phyloP scores from a whole-genome alignment of 169 alveolate genomes.

The Plasmodium falciparum region DNA sequence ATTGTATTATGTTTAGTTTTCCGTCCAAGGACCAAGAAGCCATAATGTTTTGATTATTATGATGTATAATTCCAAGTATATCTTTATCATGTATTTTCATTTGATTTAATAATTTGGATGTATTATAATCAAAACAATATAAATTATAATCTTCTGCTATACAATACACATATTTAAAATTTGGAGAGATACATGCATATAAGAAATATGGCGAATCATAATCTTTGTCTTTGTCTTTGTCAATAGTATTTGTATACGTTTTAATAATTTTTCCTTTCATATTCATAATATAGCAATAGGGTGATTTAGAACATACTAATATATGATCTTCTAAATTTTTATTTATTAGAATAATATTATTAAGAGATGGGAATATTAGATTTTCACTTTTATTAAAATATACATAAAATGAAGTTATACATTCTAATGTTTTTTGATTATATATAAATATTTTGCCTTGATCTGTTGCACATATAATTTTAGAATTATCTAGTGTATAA shows the following conservation, averaged over 20 bases:
- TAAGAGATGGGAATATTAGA: slow-evolving; percentile 30
- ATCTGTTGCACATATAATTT: slow-evolving; percentile 85
- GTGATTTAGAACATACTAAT: slow-evolving; percentile 83
- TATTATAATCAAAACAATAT: slow-evolving; percentile 81
- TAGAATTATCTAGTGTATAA: slow-evolving; percentile 81
- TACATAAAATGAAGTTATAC: slow-evolving; percentile 82
- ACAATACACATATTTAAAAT: slow-evolving; percentile 81
- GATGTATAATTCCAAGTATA: slow-evolving; percentile 48
- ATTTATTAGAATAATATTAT: slow-evolving; percentile 39
- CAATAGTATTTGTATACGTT: slow-evolving; percentile 73
- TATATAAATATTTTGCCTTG: slow-evolving; percentile 85
- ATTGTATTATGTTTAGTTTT: slow-evolving; percentile 57
- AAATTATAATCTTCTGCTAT: slow-evolving; percentile 81
- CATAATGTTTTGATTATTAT: slow-evolving; percentile 44
- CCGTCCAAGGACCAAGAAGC: slow-evolving; percentile 77
- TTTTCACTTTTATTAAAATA: slow-evolving; percentile 71
- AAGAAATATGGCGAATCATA: slow-evolving; percentile 1
- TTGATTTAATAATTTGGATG: slow-evolving; percentile 77
- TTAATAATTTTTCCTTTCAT: slow-evolving; percentile 81
- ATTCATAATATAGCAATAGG: slow-evolving; percentile 81
- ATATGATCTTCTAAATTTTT: slow-evolving; percentile 80
- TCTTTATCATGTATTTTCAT: slow-evolving; percentile 73
- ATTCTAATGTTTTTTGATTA: slow-evolving; percentile 83
- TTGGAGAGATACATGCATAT: slow-evolving; percentile 78
- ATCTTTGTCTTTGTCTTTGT: slow-evolving; percentile 67